Evolutionary conservation across 2,329 filamentous ascomycete genomes (phyloP), one percentile per base, ranked within the genome.

Genomic region (Epichloe gansuensis): DNA sequence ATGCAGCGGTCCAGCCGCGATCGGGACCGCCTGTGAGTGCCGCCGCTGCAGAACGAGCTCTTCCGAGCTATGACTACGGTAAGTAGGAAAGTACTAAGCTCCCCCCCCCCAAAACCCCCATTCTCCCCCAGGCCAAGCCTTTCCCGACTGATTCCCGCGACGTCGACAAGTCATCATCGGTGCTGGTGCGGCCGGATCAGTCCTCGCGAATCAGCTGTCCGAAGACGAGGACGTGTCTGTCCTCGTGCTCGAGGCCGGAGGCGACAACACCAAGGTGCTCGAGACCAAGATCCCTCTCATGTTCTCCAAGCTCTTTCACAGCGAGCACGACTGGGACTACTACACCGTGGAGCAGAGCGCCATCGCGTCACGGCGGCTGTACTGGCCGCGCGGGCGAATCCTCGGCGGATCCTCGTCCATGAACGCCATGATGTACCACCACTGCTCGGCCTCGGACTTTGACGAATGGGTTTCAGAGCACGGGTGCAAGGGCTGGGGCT

Each of bases 121-220:
- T n/a, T 17, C 17, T 17, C 17, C 13, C 27, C n/a, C 4, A 21
- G 15, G 12, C n/a, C 6, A 11, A 44, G 7, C 6, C 8, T 3
- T 44, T 3, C 31, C 31, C 9, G 27, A 21, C 43, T 46, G 43
- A 46, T 5, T 35, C 31, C 31, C 3, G 9, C 9, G 9, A 17
- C 31, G 23, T 44, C 25, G 23, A 13, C 36, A 38, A 59, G 56
- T 64, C 21, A 56, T 64, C 43, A 58, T 63, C 4, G 62, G 63
- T 17, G 62, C 59, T 27, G 63, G 63, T 3, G 57, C 58, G 1
- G 61, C 63, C 0, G 63, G 63, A 31, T 55, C 61, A n/a, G 61
- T 65, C 12, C 57, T 66, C 36, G 63, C 62, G 13, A 59, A 55
- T 48, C 59, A 61, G 49, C 59, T 64, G 11, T 61, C 60, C 13